Conservation (phyloP, 1,284 basidiomycete species). For the Tranzscheliella williamsii region DNA sequence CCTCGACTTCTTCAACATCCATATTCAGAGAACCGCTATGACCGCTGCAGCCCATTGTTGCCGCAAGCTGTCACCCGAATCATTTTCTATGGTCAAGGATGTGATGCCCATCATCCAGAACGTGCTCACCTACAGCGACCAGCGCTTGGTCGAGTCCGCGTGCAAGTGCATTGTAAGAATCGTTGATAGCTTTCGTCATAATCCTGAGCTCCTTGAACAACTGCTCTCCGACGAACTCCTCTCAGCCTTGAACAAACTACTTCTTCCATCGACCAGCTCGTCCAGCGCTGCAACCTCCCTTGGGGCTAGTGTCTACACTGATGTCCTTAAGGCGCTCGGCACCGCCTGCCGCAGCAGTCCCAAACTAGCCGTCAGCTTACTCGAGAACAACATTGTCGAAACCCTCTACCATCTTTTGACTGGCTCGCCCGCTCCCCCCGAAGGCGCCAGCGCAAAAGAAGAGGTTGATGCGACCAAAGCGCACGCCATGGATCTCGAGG, state of each 20-base stretch:
- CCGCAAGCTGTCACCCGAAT: constrained; percentile 45
- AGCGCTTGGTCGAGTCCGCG: constrained; percentile 57
- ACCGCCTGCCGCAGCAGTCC: constrained; percentile 48
- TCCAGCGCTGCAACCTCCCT: constrained; percentile 42
- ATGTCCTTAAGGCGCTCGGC: constrained; percentile 53
- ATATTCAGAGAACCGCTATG: constrained; percentile 60
- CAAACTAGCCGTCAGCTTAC: constrained; percentile 45
- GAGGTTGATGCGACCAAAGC: constrained; percentile 7
- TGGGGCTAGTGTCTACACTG: constrained; percentile 45
- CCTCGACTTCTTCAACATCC: constrained; percentile 60
- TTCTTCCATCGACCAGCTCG: constrained; percentile 37
- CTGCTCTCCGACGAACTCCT: constrained; percentile 43
- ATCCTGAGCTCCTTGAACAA: constrained; percentile 51
- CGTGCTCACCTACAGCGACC: constrained; percentile 55
- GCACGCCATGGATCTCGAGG: constrained; percentile 28
- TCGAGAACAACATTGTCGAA: constrained; percentile 56
- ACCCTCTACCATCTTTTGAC: constrained; percentile 57
- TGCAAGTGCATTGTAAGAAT: constrained; percentile 54
- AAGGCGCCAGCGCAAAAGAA: constrained; percentile 5
- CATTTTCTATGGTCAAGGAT: constrained; percentile 39
- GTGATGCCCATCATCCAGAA: constrained; percentile 56
- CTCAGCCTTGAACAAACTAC: constrained; percentile 45
- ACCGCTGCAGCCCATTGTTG: constrained; percentile 57
- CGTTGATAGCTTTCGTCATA: constrained; percentile 46
- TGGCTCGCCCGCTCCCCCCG: constrained; percentile 47